A percentile compares a stretch with the other conserved stretches of the same genome.
phyloP scores from a whole-genome alignment of 495 filamentous ascomycete species.

The Penicillium antarcticum region DNA sequence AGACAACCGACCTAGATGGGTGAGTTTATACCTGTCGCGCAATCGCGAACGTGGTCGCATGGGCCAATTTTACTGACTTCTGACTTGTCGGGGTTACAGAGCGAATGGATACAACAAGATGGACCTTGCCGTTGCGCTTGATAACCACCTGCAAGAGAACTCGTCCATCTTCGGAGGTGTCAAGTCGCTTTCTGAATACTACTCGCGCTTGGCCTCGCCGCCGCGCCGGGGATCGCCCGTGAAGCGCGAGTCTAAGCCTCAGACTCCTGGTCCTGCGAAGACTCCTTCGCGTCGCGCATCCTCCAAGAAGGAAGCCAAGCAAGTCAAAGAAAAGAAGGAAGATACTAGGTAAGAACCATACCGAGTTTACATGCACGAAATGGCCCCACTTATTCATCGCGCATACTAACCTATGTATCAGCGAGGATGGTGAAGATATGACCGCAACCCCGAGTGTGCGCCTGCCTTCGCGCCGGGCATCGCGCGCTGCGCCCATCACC shows the following conservation, averaged over 20 bases:
- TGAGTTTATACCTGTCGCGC: slow-evolving; percentile 39
- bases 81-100: slow-evolving; percentile 39
- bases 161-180: slow-evolving; percentile 57
- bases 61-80: slow-evolving; percentile 13
- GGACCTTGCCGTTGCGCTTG: slow-evolving; percentile 76
- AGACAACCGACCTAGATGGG: slow-evolving; percentile 70
- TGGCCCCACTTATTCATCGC: background rate
- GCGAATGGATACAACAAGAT: slow-evolving; percentile 69
- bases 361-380: background rate
- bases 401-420: background rate
- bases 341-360: slow-evolving; percentile 39
- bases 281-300: slow-evolving; percentile 16
- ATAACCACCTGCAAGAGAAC: slow-evolving; percentile 70
- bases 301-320: slow-evolving; percentile 27
- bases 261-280: slow-evolving; percentile 8
- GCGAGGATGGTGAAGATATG: background rate
- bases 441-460: background rate
- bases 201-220: slow-evolving; percentile 56
- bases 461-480: slow-evolving; percentile 11
- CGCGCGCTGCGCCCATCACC: slow-evolving; percentile 18
- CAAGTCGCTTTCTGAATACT: slow-evolving; percentile 69
- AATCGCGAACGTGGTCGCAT: slow-evolving; percentile 6
- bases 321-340: slow-evolving; percentile 37
- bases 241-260: slow-evolving; percentile 59
- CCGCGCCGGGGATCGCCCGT: slow-evolving; percentile 60